Conservation (phyloP, 2,329 filamentous ascomycete genomes). For the Seiridium cupressi region DNA sequence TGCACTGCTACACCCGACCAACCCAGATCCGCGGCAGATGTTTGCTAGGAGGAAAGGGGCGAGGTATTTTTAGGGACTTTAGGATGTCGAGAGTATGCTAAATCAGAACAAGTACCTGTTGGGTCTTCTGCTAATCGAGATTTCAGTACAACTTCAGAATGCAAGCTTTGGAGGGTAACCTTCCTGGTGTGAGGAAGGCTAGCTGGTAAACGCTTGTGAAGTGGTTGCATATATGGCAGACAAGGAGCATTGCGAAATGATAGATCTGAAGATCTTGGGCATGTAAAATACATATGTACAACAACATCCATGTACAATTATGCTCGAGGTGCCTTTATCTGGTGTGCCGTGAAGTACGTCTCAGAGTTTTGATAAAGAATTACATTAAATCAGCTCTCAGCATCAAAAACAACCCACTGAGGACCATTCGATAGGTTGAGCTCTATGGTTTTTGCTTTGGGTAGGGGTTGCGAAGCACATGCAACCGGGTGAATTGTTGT, state of each 20-base stretch:
- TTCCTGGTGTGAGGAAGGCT: constrained; percentile 93
- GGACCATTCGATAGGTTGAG: no score
- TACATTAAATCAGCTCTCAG: no score
- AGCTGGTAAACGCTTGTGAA: constrained; percentile 69
- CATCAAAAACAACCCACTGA: no score
- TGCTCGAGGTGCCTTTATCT: background rate
- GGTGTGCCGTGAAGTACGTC: no score
- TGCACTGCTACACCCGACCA: constrained; percentile 92
- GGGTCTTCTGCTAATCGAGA: constrained; percentile 23
- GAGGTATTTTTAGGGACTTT: constrained; percentile 91
- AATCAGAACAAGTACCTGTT: constrained; percentile 10
- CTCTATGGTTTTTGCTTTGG: no score
- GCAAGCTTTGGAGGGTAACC: constrained; percentile 78
- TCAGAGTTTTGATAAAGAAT: no score
- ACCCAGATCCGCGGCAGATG: constrained; percentile 95
- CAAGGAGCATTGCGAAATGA: background rate
- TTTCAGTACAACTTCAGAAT: constrained; percentile 86
- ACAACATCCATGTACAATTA: background rate
- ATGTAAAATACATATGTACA: constrained; percentile 1
- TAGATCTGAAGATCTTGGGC: background rate
- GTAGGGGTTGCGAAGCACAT: no score
- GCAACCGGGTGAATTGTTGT: background rate
- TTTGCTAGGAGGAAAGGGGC: constrained; percentile 83
- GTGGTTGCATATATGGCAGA: constrained; percentile 16
- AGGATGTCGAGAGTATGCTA: constrained; percentile 80